Evolutionary conservation across 495 filamentous ascomycete species (phyloP), one percentile per base, ranked within the genome.

Genomic region (Penicillium longicatenatum): DNA sequence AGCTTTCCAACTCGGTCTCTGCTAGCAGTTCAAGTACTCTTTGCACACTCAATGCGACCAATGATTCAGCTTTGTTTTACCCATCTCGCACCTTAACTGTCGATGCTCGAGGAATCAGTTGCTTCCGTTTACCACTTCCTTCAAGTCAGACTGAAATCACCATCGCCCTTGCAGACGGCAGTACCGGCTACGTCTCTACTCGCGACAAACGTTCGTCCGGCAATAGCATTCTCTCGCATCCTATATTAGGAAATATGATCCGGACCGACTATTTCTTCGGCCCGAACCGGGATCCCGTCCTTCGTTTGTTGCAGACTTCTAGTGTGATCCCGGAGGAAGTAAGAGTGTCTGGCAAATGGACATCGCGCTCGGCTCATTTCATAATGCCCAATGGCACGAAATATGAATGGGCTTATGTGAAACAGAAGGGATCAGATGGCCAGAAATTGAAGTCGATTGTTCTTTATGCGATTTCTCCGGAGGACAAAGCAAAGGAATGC

Each of bases 321-420:
- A 33, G 37, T 44, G 48, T 53, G 3, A 5, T 44, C 2, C 24
- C 54, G 2, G 53, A 56, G 6, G 59, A 41, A 35, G 19, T 65
- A 3, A 58, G 46, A 31, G 51, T 68, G 6, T 22, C 51, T 3
- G 44, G 65, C 43, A 54, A 67, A 61, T 70, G 70, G 69, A 66
- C 63, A 58, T 58, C 78, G 10, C 74, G 82, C 22, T 64, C 71
- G 17, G 59, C 68, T 5, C 33, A 29, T 4, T 81, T 84, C 57
- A 52, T 48, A 12, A 66, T 75, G 19, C 71, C 66, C 3, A 56
- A 67, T 26, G 71, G 77, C 1, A 67, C 66, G 9, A 55, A 54
- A n/a, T 80, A 81, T 53, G 67, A 75, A 53, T 85, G 82, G 82
- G 64, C 64, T 0, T 84, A 85, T 63, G 75, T 64, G 11, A 67